A percentile compares a stretch with the other conserved stretches of the same genome.
These are phyloP conservation scores for Fomes fomentarius DNA, from an alignment of 1,284 basidiomycete species.

Conservation along the genomic window DNA sequence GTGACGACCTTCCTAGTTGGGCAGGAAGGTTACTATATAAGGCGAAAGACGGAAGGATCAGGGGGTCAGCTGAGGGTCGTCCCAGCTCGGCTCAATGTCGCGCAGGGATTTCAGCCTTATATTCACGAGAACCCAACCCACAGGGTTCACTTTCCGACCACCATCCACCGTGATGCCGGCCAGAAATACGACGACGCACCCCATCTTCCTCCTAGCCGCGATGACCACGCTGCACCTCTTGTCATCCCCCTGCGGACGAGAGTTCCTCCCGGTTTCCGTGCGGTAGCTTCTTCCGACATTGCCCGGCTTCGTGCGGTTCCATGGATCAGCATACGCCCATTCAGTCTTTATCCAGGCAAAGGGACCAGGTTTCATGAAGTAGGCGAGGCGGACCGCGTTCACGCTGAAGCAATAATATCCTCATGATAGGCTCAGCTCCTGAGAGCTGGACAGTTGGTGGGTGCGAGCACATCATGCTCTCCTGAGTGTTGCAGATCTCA, in stretches of 20 bases:
- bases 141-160: neutral
- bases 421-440: conserved; percentile 20
- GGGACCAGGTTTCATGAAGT: conserved; percentile 2
- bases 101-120: conserved; percentile 6
- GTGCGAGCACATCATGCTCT: conserved; percentile 21
- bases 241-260: neutral
- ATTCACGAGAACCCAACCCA: conserved; percentile 3
- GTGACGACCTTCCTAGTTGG: conserved; percentile 9
- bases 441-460: conserved; percentile 18
- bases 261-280: conserved; percentile 13
- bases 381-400: conserved; percentile 11
- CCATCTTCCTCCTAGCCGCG: neutral
- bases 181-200: neutral
- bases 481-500: conserved; percentile 7
- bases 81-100: conserved; percentile 8
- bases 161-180: neutral
- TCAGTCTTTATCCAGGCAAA: neutral
- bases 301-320: conserved; percentile 6
- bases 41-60: conserved; percentile 13
- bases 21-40: conserved; percentile 4
- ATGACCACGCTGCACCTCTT: neutral
- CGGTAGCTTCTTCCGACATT: conserved; percentile 15
- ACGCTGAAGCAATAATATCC: neutral
- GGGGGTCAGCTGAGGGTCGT: conserved; percentile 16
- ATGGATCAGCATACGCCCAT: conserved; percentile 15